Evolutionary conservation across 257 asterid species (phyloP).

Genomic region (Przewalskia tangutica): DNA sequence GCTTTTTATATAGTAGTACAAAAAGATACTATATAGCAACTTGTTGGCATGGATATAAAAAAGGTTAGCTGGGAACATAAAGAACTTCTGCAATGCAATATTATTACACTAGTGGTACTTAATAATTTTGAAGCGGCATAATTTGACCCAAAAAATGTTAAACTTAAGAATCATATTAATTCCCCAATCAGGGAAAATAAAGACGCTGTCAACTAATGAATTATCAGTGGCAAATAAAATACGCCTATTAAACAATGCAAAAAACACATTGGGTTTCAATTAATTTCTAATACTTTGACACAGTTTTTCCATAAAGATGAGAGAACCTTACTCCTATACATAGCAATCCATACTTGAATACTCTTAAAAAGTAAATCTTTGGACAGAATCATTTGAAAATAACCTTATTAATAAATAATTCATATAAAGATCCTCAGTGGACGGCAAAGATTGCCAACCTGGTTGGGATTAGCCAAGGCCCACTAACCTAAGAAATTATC

Average conservation of each 20-base stretch:
- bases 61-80: conserved; percentile 11
- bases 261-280: background rate
- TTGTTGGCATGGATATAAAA: background rate
- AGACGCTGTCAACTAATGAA: background rate
- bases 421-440: background rate
- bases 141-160: conserved; percentile 15
- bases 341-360: background rate
- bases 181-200: background rate
- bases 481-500: background rate
- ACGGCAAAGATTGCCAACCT: conserved; percentile 1
- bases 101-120: background rate
- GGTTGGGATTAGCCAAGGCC: background rate
- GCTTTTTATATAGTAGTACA: background rate
- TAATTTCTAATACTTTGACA: background rate
- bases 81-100: background rate
- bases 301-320: no score
- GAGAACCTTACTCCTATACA: no score
- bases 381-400: background rate
- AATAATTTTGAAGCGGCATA: conserved; percentile 7
- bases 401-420: background rate
- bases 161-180: conserved; percentile 5
- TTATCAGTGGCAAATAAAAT: background rate
- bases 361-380: background rate
- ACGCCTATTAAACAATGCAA: background rate
- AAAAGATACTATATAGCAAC: background rate